Conservation (phyloP, 2,329 filamentous ascomycete genomes). For the Escovopsis sp. region DNA sequence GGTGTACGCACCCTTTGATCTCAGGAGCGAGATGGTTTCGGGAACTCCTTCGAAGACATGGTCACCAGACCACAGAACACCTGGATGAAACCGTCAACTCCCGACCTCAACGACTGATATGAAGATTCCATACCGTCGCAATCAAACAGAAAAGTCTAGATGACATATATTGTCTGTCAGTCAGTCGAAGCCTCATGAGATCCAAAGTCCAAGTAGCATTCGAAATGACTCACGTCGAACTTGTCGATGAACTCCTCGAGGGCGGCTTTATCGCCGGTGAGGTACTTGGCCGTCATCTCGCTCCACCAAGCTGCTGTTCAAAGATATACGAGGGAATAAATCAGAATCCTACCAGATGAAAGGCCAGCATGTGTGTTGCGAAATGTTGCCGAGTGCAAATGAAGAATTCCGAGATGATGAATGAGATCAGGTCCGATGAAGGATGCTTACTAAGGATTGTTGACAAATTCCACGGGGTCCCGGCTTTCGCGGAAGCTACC, state of each 20-base stretch:
- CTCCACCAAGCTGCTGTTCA: too few relatives aligned
- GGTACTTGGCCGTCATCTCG: constrained; percentile 29
- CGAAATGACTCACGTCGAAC: constrained; percentile 63
- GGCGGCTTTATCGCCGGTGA: constrained; percentile 64
- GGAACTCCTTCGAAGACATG: constrained; percentile 72
- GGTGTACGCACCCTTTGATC: constrained; percentile 45
- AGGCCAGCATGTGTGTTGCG: too few relatives aligned
- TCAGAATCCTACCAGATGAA: too few relatives aligned
- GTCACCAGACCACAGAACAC: constrained; percentile 93
- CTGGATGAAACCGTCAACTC: constrained; percentile 24
- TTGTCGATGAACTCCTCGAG: constrained; percentile 74
- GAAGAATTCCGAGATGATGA: too few relatives aligned
- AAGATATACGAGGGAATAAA: too few relatives aligned
- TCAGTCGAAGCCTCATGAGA: too few relatives aligned
- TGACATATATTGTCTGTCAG: constrained; percentile 30
- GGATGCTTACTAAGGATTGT: too few relatives aligned
- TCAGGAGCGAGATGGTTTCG: constrained; percentile 71
- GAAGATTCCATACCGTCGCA: constrained; percentile 60
- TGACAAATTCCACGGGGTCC: too few relatives aligned
- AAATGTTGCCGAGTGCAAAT: too few relatives aligned
- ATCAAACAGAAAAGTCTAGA: constrained; percentile 66
- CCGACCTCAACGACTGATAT: too few relatives aligned
- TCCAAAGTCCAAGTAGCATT: neutral
- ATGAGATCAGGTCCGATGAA: too few relatives aligned
- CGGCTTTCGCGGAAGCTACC: too few relatives aligned